Base-by-base conservation (phyloP, 495 filamentous ascomycete genomes). In the Apiosordaria backusii region DNA sequence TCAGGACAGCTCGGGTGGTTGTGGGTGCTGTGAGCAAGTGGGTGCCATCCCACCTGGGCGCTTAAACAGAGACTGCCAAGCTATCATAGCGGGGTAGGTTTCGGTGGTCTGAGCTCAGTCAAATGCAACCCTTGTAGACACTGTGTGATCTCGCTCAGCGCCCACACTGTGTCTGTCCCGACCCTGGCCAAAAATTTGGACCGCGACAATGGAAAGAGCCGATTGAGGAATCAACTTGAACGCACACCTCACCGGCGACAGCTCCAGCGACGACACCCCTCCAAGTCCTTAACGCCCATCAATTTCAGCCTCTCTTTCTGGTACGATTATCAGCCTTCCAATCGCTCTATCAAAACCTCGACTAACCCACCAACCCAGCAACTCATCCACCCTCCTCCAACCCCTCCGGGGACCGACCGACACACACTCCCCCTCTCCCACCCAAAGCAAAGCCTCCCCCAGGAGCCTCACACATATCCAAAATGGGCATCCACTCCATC, bases 401-500 rank as follows among this genome's bases (percentile, higher is more conserved):
- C 59, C 25, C 19, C 40, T 19, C 57, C 57, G 57, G 52, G 52
- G 22, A n/a, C n/a, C n/a, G n/a, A n/a, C n/a, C n/a, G n/a, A n/a
- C n/a, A n/a, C n/a, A n/a, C n/a, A n/a, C n/a, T n/a, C n/a, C n/a
- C n/a, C 52, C 9, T 7, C 52, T 7, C n/a, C 52, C 52, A 21
- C 50, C 50, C 50, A 18, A 18, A 19, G 3, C 52, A 55, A 55
- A 23, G 16, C n/a, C 52, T 21, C 52, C 52, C n/a, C 52, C n/a
- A 1, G 10, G 10, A 18, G 18, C 52, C 16, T 57, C 64, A 57
- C 67, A 58, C n/a, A 64, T 50, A 27, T 0, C 24, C 71, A 78
- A 74, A 65, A 98, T 98, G 95, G 96, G 92, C 74, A 88, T 99
- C 81, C 83, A 87, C 73, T 86, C 87, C 77, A 85, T 98, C 71